A percentile compares a stretch with the other conserved stretches of the same genome.
Evolutionary conservation across 495 filamentous ascomycete species (phyloP).

Genomic region (Neurospora discreta): DNA sequence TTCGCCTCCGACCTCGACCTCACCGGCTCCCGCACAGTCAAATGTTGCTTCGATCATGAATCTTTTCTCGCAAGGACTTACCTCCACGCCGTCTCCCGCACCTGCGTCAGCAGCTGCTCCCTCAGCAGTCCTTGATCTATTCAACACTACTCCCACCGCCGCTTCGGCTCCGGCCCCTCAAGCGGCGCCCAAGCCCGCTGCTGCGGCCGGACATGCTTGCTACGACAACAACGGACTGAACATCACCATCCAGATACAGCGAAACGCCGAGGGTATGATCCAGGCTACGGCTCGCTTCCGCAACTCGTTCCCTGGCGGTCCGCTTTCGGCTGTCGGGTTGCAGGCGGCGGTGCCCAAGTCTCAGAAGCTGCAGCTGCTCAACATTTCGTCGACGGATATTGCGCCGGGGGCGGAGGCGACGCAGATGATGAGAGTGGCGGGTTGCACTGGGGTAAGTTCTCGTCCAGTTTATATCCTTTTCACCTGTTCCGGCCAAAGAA

Average conservation of each 20-base stretch:
- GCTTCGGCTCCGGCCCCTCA: slow-evolving; percentile 40
- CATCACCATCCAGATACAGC: slow-evolving; percentile 71
- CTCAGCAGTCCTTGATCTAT: slow-evolving; percentile 32
- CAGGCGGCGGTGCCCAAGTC: slow-evolving; percentile 95
- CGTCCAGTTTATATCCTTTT: slow-evolving; percentile 1
- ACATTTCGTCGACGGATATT: slow-evolving; percentile 70
- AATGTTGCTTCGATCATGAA: slow-evolving; percentile 80
- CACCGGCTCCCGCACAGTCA: slow-evolving; percentile 38
- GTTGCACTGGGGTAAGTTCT: slow-evolving; percentile 75
- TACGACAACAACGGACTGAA: slow-evolving; percentile 79
- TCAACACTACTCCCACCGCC: slow-evolving; percentile 24
- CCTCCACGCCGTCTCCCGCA: slow-evolving; percentile 16
- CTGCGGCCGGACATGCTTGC: slow-evolving; percentile 49
- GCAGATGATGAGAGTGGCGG: slow-evolving; percentile 74
- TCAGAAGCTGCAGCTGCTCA: slow-evolving; percentile 81
- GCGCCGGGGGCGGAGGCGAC: slow-evolving; percentile 69
- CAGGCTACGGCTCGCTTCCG: slow-evolving; percentile 76
- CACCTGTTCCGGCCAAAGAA: slow-evolving; percentile 1
- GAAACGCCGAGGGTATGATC: slow-evolving; percentile 56
- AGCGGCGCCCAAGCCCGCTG: slow-evolving; percentile 20
- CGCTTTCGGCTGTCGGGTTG: slow-evolving; percentile 61
- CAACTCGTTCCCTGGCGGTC: slow-evolving; percentile 49
- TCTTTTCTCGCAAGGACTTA: slow-evolving; percentile 46
- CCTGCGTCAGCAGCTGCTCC: slow-evolving; percentile 25
- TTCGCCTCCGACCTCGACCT: slow-evolving; percentile 42